Evolutionary conservation across 306 rosid species (phyloP).

Genomic region (Prinsepia uniflora): DNA sequence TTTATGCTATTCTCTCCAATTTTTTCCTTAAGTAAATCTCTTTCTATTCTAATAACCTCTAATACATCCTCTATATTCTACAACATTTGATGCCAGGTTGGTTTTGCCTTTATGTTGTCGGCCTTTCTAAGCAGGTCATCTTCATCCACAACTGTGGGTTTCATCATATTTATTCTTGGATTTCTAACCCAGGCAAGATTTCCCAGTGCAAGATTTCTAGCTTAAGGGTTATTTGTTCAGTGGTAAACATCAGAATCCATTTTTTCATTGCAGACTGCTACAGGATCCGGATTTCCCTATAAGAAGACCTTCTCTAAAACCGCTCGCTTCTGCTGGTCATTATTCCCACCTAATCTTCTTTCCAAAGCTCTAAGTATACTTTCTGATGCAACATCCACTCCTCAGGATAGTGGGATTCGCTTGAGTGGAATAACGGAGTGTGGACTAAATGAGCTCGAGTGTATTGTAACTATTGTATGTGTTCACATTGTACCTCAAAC

Average conservation of each 20-base stretch:
- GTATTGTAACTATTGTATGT: slow-evolving; percentile 74
- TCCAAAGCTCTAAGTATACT: slow-evolving; percentile 60
- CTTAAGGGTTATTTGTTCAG: slow-evolving; percentile 3
- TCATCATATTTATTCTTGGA: slow-evolving; percentile 62
- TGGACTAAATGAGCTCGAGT: slow-evolving; percentile 23
- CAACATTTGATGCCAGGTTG: slow-evolving; percentile 45
- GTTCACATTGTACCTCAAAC: background rate
- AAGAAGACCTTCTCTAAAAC: background rate
- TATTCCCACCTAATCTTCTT: slow-evolving; percentile 87
- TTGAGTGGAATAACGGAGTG: slow-evolving; percentile 70
- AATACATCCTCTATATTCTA: background rate
- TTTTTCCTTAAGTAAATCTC: too few relatives aligned
- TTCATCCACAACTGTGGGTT: slow-evolving; percentile 72
- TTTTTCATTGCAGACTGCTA: slow-evolving; percentile 46
- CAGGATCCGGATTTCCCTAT: slow-evolving; percentile 53
- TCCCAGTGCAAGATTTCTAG: slow-evolving; percentile 17
- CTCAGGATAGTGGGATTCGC: slow-evolving; percentile 59
- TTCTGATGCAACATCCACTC: slow-evolving; percentile 45
- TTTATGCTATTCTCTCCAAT: too few relatives aligned
- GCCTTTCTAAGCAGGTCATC: slow-evolving; percentile 77
- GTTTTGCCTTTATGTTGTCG: slow-evolving; percentile 80
- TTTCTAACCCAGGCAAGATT: slow-evolving; percentile 72
- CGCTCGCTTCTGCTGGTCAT: slow-evolving; percentile 49
- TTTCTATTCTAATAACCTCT: background rate
- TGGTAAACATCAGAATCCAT: slow-evolving; percentile 22